Percentiles rank a stretch among this genome's conserved stretches.
Evolutionary conservation across 352 stramenopile species (phyloP).

Genomic region (Saprolegnia diclina): DNA sequence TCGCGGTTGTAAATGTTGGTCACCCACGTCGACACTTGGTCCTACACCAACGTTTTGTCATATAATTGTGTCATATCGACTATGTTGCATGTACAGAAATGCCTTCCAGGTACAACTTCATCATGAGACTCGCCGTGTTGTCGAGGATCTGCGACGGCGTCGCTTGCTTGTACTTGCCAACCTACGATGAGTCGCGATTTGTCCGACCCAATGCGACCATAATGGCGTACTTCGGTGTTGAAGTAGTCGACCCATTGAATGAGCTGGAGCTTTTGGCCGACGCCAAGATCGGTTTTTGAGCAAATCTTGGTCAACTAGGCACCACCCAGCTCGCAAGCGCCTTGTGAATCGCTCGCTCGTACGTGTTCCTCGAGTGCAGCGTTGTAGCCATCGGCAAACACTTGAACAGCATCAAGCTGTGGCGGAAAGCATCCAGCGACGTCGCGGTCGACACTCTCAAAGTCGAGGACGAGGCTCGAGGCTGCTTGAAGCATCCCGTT

Average conservation of each 20-base stretch:
- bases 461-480: constrained; percentile 69
- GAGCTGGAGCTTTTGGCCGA: constrained; percentile 68
- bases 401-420: constrained; percentile 72
- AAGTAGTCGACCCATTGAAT: constrained; percentile 88
- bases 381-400: constrained; percentile 78
- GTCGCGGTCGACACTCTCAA: constrained; percentile 71
- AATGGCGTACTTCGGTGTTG: constrained; percentile 45
- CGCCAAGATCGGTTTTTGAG: constrained; percentile 50
- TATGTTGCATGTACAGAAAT: constrained; percentile 36
- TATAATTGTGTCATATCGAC: too few species aligned
- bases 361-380: constrained; percentile 44
- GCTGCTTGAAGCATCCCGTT: constrained; percentile 54
- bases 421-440: constrained; percentile 63
- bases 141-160: constrained; percentile 61
- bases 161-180: constrained; percentile 77
- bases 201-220: not conserved
- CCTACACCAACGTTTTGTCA: constrained; percentile 9
- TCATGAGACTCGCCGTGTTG: constrained; percentile 60
- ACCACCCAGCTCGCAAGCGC: not conserved
- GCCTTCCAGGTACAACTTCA: constrained; percentile 66
- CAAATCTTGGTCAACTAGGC: constrained; percentile 56
- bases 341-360: not conserved
- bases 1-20: constrained; percentile 82
- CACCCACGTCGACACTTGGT: constrained; percentile 76
- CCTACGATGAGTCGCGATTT: constrained; percentile 23